Evolutionary conservation across 371 early-diverging fungal species (phyloP).

Genomic region (Mucor indicus): DNA sequence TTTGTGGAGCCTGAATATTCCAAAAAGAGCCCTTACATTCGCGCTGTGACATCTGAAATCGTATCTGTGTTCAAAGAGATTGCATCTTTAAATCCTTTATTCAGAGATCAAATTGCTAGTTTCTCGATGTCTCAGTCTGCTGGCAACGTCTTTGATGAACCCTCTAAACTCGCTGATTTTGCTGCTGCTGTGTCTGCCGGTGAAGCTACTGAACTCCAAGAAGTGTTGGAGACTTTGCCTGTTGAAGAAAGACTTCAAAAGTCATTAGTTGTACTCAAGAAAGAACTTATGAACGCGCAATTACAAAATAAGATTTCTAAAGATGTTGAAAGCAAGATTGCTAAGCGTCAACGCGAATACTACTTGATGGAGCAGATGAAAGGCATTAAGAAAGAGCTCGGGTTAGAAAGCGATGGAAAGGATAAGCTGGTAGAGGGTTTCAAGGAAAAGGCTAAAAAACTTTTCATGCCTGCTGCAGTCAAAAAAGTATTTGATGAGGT

Average conservation of each 20-base stretch:
- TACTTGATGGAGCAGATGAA: conserved; percentile 98
- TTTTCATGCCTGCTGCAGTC: conserved; percentile 89
- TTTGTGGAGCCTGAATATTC: conserved; percentile 81
- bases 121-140: conserved; percentile 94
- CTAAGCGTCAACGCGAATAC: conserved; percentile 93
- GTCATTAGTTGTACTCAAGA: conserved; percentile 88
- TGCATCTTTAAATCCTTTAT: conserved; percentile 86
- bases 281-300: conserved; percentile 95
- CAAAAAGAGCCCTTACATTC: conserved; percentile 79
- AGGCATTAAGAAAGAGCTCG: conserved; percentile 97
- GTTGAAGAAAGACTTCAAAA: conserved; percentile 92
- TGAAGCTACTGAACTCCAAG: conserved; percentile 89
- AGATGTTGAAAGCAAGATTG: conserved; percentile 95
- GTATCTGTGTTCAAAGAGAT: conserved; percentile 95
- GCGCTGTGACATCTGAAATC: conserved; percentile 95
- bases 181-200: conserved; percentile 94
- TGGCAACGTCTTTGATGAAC: conserved; percentile 93
- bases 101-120: conserved; percentile 95
- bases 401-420: conserved; percentile 95
- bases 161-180: conserved; percentile 93
- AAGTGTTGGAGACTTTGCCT: conserved; percentile 82
- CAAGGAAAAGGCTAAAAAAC: conserved; percentile 74
- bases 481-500: conserved; percentile 93
- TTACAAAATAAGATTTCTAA: conserved; percentile 93
- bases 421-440: conserved; percentile 94